Evolutionary conservation across 2,329 filamentous ascomycete genomes (phyloP).

Genomic region (Aspergillus sp.): DNA sequence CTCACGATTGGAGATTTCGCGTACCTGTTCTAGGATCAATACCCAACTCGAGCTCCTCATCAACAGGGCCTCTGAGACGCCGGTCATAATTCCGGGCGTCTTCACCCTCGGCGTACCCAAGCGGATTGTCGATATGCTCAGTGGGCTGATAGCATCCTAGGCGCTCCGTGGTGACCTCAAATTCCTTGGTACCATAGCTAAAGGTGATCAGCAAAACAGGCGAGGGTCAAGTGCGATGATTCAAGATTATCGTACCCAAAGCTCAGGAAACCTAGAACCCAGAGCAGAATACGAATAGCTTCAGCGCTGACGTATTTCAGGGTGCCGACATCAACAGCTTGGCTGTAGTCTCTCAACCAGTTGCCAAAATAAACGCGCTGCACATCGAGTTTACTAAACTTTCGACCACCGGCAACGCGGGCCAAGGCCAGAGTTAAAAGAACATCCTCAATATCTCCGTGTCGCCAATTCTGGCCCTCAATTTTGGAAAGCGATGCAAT

Average conservation of each 20-base stretch:
- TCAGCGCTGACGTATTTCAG: constrained; percentile 89
- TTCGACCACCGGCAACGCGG: constrained; percentile 69
- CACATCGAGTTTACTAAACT: constrained; percentile 85
- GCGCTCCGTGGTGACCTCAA: constrained; percentile 79
- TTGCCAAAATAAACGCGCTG: constrained; percentile 95
- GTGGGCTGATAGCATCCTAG: constrained; percentile 81
- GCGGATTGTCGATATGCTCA: constrained; percentile 79
- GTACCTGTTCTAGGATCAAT: constrained; percentile 73
- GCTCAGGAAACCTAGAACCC: constrained; percentile 86
- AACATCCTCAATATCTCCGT: constrained; percentile 92
- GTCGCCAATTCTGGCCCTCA: constrained; percentile 85
- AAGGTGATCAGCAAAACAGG: background rate
- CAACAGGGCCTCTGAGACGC: constrained; percentile 78
- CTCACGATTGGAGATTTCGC: constrained; percentile 4
- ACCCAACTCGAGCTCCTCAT: constrained; percentile 76
- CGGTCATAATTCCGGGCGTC: constrained; percentile 83
- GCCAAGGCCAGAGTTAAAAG: constrained; percentile 74
- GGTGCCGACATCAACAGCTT: constrained; percentile 90
- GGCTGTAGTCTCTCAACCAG: constrained; percentile 92
- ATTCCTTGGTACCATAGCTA: constrained; percentile 72
- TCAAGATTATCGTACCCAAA: constrained; percentile 65
- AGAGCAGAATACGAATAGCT: constrained; percentile 86
- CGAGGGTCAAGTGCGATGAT: background rate
- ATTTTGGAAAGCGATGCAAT: constrained; percentile 80
- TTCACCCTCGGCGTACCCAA: constrained; percentile 85